Evolutionary conservation across 129 eudicot species (phyloP).

Genomic region (Oenanthe sinensis): DNA sequence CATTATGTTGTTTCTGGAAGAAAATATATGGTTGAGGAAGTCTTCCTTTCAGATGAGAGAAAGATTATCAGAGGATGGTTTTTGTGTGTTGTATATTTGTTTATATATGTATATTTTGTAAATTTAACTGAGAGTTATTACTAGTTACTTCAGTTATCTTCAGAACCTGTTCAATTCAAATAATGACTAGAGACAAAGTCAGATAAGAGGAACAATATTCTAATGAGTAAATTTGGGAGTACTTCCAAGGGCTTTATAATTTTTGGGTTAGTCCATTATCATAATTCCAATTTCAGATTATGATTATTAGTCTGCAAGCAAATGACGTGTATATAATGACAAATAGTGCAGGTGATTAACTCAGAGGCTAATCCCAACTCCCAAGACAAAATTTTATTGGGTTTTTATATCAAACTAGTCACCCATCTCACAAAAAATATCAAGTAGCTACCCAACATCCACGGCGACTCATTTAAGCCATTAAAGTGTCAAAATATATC

Average conservation of each 20-base stretch:
- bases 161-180: neutral
- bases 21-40: neutral
- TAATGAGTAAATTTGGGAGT: neutral
- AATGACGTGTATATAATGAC: neutral
- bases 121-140: neutral
- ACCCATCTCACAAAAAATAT: too few relatives aligned
- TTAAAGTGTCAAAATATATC: too few relatives aligned
- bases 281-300: neutral
- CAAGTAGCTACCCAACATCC: too few relatives aligned
- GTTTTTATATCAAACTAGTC: too few relatives aligned
- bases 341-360: neutral
- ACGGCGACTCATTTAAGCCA: too few relatives aligned
- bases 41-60: neutral
- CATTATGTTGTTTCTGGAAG: neutral
- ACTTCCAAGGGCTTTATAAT: too few relatives aligned
- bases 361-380: neutral
- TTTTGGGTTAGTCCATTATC: too few relatives aligned
- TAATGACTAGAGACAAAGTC: neutral
- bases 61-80: neutral
- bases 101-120: neutral
- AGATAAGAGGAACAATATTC: neutral
- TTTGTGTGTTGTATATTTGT: neutral
- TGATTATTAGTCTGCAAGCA: neutral
- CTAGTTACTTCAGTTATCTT: neutral
- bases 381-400: neutral